Conservation (phyloP, 305 asterid genomes). For the Fraxinus latifolia region DNA sequence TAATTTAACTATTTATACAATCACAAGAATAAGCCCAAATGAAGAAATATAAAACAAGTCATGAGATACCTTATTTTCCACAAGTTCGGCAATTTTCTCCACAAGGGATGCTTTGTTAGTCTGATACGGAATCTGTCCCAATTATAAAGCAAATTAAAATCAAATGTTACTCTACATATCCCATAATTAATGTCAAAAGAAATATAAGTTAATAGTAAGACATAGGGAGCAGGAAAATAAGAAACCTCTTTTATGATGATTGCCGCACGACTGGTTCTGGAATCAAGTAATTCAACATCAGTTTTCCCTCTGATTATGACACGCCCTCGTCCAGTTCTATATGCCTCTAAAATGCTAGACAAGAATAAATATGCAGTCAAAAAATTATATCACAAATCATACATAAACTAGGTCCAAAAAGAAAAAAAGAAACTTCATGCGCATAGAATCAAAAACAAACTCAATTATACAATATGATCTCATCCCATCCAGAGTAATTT, state of each 20-base stretch:
- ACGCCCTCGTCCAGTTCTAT: slow-evolving; percentile 92
- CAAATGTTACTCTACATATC: background rate
- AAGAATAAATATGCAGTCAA: slow-evolving; percentile 20
- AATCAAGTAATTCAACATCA: slow-evolving; percentile 77
- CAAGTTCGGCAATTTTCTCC: slow-evolving; percentile 92
- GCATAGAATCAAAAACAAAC: background rate
- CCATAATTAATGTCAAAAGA: slow-evolving; percentile 2
- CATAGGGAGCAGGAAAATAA: slow-evolving; percentile 19
- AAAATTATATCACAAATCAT: background rate
- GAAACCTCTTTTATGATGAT: slow-evolving; percentile 92
- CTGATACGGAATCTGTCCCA: slow-evolving; percentile 88
- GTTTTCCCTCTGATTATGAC: slow-evolving; percentile 91
- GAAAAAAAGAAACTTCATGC: background rate
- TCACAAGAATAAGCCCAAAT: background rate
- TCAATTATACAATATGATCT: background rate
- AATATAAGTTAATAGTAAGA: slow-evolving; percentile 13
- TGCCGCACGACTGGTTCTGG: slow-evolving; percentile 79
- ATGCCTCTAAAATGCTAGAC: slow-evolving; percentile 84
- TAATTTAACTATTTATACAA: slow-evolving; percentile 8
- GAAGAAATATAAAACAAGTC: slow-evolving; percentile 6
- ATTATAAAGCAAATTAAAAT: slow-evolving; percentile 16
- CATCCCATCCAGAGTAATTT: background rate
- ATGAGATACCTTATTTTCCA: slow-evolving; percentile 70
- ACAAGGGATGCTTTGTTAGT: slow-evolving; percentile 96
- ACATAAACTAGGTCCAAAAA: background rate